Evolutionary conservation across 2,329 filamentous ascomycete species (phyloP), one percentile per base, ranked within the genome.

Genomic region (Plenodomus lindquistii): DNA sequence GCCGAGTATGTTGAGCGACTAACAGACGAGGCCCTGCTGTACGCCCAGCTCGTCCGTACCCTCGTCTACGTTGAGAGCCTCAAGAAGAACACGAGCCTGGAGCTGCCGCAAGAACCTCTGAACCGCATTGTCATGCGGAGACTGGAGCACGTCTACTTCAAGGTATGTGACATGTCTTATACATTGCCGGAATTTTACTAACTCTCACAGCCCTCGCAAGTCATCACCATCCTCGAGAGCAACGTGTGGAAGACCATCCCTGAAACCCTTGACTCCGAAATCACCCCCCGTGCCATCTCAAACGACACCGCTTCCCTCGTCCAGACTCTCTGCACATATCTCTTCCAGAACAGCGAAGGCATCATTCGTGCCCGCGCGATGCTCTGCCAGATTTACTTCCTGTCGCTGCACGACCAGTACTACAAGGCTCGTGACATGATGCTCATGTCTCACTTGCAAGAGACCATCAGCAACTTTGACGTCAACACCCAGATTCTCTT

Each of bases 341-440:
- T 99, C 37, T 99, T 97, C 82, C 82, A 85, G 73, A 81, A 97
- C 79, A 95, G 91, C 73, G 92, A 97, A 70, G 92, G 93, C 62
- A 97, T 99, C 66, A 92, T 97, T 68, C 88, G 93, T 59, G 95
- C 93, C 51, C 87, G 94, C 51, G 93, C 94, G 38, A 97, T 99
- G 92, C 83, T 99, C 54, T 97, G 91, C 81, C 91, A 97, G 77
- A 94, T 99, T 56, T 99, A 99, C 81, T 96, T 96, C 85, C 82
- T 97, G 63, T 94, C 94, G 42, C 84, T 99, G 44, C 94, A 99
- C 76, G 92, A 97, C 76, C 87, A 96, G 66, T 99, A 97, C 82
- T 97, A 96, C 83, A 91, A 89, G 77, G 89, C 94, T 67, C 89
- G 94, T 60, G 95, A 99, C 75, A 93, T 99, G 88, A 96, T 97